These are phyloP conservation scores for Kwoniella dendrophila DNA, from an alignment of 768 basidiomycete species.

Conservation along the genomic window DNA sequence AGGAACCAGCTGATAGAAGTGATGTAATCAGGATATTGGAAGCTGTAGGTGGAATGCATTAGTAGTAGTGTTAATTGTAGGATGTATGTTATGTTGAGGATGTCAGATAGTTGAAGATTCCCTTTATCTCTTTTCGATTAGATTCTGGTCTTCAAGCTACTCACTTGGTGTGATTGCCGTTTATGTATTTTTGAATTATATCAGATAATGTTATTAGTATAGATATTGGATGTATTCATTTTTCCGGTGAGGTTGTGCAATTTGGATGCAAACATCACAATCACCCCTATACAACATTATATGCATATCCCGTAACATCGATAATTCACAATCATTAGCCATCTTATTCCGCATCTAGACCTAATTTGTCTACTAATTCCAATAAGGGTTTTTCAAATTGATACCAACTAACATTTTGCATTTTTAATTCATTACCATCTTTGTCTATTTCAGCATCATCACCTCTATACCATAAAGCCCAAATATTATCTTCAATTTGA, in stretches of 20 bases:
- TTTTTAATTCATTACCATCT: background rate
- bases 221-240: background rate
- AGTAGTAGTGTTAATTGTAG: background rate
- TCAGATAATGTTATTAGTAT: too few relatives aligned
- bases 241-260: background rate
- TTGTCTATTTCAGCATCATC: slow-evolving; percentile 7
- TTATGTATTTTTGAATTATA: too few relatives aligned
- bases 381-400: slow-evolving; percentile 23
- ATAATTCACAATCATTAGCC: background rate
- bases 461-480: slow-evolving; percentile 32
- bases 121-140: too few relatives aligned
- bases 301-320: too few relatives aligned
- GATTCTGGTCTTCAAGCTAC: too few relatives aligned
- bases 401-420: slow-evolving; percentile 22
- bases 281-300: too few relatives aligned
- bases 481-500: slow-evolving; percentile 20
- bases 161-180: too few relatives aligned
- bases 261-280: too few relatives aligned
- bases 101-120: too few relatives aligned
- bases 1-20: slow-evolving; percentile 24
- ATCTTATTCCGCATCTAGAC: background rate
- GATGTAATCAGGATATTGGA: slow-evolving; percentile 48
- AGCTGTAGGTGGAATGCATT: slow-evolving; percentile 42
- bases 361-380: slow-evolving; percentile 2
- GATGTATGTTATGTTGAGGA: background rate